phyloP scores from a whole-genome alignment of 768 basidiomycete genomes.

The Chalciporus sphaerocephalus region DNA sequence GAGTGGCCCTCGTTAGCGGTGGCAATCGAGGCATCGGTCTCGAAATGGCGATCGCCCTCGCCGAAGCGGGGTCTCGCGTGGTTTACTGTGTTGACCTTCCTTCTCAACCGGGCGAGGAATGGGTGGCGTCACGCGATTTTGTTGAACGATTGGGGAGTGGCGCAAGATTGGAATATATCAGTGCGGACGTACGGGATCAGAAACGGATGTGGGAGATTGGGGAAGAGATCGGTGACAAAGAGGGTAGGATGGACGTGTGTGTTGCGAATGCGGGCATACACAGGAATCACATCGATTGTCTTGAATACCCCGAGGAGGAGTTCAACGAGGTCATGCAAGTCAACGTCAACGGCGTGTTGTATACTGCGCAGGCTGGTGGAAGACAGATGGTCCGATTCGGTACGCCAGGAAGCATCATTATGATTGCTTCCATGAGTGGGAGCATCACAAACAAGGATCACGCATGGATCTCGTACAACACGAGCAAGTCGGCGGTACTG shows the following conservation, averaged over 20 bases:
- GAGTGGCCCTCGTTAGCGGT: slow-evolving; percentile 60
- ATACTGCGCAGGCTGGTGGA: slow-evolving; percentile 58
- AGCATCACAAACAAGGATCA: slow-evolving; percentile 73
- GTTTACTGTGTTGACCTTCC: slow-evolving; percentile 70
- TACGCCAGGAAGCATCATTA: slow-evolving; percentile 49
- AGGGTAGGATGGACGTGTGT: slow-evolving; percentile 70
- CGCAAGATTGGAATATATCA: slow-evolving; percentile 55
- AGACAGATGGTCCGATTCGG: slow-evolving; percentile 51
- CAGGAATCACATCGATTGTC: slow-evolving; percentile 53
- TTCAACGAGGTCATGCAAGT: slow-evolving; percentile 66
- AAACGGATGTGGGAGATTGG: slow-evolving; percentile 50
- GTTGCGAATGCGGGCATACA: slow-evolving; percentile 78
- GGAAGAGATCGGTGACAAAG: slow-evolving; percentile 58
- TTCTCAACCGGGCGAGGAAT: slow-evolving; percentile 51
- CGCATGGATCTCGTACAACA: slow-evolving; percentile 73
- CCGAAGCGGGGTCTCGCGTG: slow-evolving; percentile 66
- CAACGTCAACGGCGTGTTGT: slow-evolving; percentile 60
- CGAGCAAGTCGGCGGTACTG: slow-evolving; percentile 71
- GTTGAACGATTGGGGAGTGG: slow-evolving; percentile 42
- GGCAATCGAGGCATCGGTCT: slow-evolving; percentile 70
- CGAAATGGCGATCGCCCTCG: slow-evolving; percentile 73
- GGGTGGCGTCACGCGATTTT: slow-evolving; percentile 52
- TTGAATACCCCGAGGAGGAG: slow-evolving; percentile 60
- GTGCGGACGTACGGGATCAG: slow-evolving; percentile 64
- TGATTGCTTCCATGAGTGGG: slow-evolving; percentile 60